These are phyloP conservation scores for Pseudogymnoascus sp. DNA, from an alignment of 2,329 filamentous ascomycete species.

Conservation along the genomic window DNA sequence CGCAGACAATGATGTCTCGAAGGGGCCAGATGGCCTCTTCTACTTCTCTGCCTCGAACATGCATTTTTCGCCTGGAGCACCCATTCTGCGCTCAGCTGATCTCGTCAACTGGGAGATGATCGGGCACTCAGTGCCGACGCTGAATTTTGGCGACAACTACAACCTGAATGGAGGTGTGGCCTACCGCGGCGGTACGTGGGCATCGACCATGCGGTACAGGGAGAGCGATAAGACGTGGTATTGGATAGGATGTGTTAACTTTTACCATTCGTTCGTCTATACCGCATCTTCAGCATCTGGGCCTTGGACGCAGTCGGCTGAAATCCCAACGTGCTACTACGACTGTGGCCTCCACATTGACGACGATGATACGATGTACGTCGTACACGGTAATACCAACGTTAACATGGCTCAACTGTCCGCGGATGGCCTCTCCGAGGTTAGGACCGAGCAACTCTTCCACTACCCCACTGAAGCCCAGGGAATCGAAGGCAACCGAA, in stretches of 20 bases:
- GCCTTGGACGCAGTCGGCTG: conserved; percentile 30
- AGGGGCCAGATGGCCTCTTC: conserved; percentile 36
- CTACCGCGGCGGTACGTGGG: conserved; percentile 49
- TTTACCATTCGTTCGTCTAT: conserved; percentile 43
- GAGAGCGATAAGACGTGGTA: conserved; percentile 41
- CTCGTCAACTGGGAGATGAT: conserved; percentile 43
- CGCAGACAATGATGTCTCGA: conserved; percentile 46
- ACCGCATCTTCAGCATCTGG: conserved; percentile 36
- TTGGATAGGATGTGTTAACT: conserved; percentile 49
- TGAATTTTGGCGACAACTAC: conserved; percentile 41
- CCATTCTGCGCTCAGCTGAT: conserved; percentile 45
- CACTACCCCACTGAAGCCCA: conserved; percentile 28
- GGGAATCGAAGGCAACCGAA: conserved; percentile 41
- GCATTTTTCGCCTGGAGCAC: conserved; percentile 48
- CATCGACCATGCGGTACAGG: conserved; percentile 43
- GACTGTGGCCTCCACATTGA: conserved; percentile 49
- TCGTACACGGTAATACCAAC: conserved; percentile 42
- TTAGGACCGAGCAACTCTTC: conserved; percentile 39
- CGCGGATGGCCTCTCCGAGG: conserved; percentile 38
- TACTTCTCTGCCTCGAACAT: conserved; percentile 50
- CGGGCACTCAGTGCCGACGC: conserved; percentile 36
- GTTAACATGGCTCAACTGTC: conserved; percentile 44
- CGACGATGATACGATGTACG: conserved; percentile 49
- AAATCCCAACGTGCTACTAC: conserved; percentile 39
- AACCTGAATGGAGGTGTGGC: conserved; percentile 36